These are phyloP conservation scores for Pseudoperonospora humuli DNA, from an alignment of 352 stramenopile genomes.

Conservation along the genomic window DNA sequence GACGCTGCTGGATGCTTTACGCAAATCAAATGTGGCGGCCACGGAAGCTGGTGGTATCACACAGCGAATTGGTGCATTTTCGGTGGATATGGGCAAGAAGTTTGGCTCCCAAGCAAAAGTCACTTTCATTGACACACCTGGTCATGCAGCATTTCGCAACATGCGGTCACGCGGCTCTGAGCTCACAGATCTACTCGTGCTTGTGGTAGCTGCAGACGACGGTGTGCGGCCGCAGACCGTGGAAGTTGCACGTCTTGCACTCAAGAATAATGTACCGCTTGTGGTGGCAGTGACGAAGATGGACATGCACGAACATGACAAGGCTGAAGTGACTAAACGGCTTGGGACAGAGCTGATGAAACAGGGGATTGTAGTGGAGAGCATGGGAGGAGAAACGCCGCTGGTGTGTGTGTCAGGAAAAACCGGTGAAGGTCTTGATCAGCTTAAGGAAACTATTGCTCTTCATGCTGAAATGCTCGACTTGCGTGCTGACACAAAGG, in stretches of 20 bases:
- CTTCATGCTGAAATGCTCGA: conserved; percentile 95
- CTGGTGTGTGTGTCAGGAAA: conserved; percentile 95
- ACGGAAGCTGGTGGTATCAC: conserved; percentile 99
- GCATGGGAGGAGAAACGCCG: conserved; percentile 90
- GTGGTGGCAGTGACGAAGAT: conserved; percentile 98
- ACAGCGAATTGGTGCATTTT: conserved; percentile 96
- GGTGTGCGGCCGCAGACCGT: conserved; percentile 97
- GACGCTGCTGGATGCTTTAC: conserved; percentile 93
- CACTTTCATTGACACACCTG: conserved; percentile 99
- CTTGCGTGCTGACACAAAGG: conserved; percentile 87
- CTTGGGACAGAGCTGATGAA: conserved; percentile 86
- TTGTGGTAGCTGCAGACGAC: conserved; percentile 98
- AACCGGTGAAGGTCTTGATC: conserved; percentile 89
- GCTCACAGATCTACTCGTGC: conserved; percentile 96
- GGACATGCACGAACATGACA: conserved; percentile 84
- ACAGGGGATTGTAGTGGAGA: conserved; percentile 92
- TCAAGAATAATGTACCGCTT: conserved; percentile 93
- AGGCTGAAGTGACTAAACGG: conserved; percentile 51
- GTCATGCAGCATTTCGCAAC: conserved; percentile 97
- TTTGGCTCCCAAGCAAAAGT: conserved; percentile 58
- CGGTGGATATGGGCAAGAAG: conserved; percentile 89
- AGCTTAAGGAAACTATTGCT: conserved; percentile 95
- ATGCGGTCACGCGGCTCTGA: conserved; percentile 96
- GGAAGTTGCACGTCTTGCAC: conserved; percentile 92
- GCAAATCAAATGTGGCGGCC: conserved; percentile 88